Evolutionary conservation across 805 yeast species (phyloP), one percentile per base, ranked within the genome.

Genomic region (Saccharomycopsis malanga): DNA sequence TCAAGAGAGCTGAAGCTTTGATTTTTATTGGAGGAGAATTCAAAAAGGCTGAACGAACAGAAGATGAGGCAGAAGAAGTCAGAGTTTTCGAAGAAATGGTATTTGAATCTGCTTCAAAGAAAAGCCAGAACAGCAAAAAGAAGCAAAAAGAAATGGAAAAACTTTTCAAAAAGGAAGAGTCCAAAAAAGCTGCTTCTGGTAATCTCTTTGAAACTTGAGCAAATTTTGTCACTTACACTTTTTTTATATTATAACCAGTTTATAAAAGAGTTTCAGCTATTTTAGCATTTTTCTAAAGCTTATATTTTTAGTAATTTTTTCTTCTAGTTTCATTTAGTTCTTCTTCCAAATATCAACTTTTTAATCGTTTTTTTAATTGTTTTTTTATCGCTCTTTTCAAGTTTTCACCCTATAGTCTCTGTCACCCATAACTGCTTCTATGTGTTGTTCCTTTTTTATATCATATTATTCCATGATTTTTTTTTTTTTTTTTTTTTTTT

Each of bases 11-110:
- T 0, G 78, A 83, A 52, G 96, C 91, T 0, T 66, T 93, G 57
- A 65, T 77, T 30, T 72, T 76, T 41, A 71, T 93, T 49, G 96
- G 96, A 14, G 71, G 74, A 39, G 71, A 80, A 35, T 85, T 91
- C 70, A 65, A 72, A 44, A 66, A 66, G 41, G 82, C 88, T 1
- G 63, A 76, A 60, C 77, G 98, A 59, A 75, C 95, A 1, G 74
- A 79, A 12, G 95, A 86, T 62, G 98, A 91, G 67, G 89, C 87
- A 37, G 96, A 86, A 61, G 98, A 93, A 59, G 95, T 91, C 4
- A 68, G 83, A 52, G 77, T 89, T 49, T 93, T 91, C 65, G 98
- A 93, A 66, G 94, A 87, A 58, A 69, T 91, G 65, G 87, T 93
- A 67, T 84, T 94, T 12, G 95, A 88, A 49, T 95, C 95, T 10